Percentiles rank a stretch among this genome's conserved stretches.
These are phyloP conservation scores for Penicillium atrosanguineum DNA, from an alignment of 495 filamentous ascomycete species.

Conservation along the genomic window DNA sequence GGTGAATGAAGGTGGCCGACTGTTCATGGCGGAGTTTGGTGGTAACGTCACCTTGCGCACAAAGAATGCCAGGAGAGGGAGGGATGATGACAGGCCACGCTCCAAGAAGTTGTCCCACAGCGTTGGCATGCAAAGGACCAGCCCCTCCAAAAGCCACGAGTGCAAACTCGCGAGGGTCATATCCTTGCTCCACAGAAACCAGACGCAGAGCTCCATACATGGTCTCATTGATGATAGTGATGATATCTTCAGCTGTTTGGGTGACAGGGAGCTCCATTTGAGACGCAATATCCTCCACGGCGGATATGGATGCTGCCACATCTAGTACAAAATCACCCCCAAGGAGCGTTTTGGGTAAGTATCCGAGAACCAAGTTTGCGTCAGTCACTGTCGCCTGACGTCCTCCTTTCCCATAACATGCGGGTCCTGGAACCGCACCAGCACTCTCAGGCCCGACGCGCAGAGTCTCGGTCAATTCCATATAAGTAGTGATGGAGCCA, in stretches of 20 bases:
- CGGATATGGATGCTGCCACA: conserved; percentile 30
- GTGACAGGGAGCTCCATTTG: conserved; percentile 41
- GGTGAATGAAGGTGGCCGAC: conserved; percentile 41
- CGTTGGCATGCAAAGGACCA: conserved; percentile 49
- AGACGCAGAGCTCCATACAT: conserved; percentile 51
- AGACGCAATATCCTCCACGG: conserved; percentile 40
- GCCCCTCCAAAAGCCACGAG: conserved; percentile 52
- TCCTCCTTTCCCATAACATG: conserved; percentile 49
- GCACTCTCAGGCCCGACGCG: conserved; percentile 52
- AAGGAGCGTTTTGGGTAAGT: conserved; percentile 43
- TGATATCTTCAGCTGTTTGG: conserved; percentile 47
- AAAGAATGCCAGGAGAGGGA: conserved; percentile 48
- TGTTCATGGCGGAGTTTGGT: conserved; percentile 47
- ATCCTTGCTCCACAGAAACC: conserved; percentile 51
- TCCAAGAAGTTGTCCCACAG: conserved; percentile 46
- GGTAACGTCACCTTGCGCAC: conserved; percentile 48
- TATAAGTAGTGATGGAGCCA: conserved; percentile 45
- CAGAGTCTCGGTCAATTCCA: conserved; percentile 46
- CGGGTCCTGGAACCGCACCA: conserved; percentile 45
- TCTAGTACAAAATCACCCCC: conserved; percentile 48
- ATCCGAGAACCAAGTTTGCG: conserved; percentile 49
- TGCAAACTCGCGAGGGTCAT: conserved; percentile 51
- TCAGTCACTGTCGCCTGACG: conserved; percentile 47
- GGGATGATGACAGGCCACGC: conserved; percentile 53
- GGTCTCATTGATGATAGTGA: conserved; percentile 49